Percentiles rank a stretch among this genome's conserved stretches.
phyloP scores from a whole-genome alignment of 1,284 basidiomycete species.

The Cryptococcus hybrid region DNA sequence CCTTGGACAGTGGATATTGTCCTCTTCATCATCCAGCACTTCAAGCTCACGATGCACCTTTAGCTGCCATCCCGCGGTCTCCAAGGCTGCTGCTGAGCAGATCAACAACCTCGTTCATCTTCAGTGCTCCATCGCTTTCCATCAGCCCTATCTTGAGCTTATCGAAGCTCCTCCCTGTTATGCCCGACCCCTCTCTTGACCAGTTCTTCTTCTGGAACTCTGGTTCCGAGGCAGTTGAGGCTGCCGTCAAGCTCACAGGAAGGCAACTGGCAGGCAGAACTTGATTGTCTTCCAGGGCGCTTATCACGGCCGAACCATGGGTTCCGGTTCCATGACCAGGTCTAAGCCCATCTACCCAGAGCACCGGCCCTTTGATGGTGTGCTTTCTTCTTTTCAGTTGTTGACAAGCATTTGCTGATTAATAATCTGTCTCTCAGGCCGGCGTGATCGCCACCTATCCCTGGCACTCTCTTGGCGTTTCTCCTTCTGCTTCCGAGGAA shows the following conservation, averaged over 20 bases:
- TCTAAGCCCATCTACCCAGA: conserved; percentile 89
- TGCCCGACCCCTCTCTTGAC: conserved; percentile 45
- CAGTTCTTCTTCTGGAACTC: conserved; percentile 98
- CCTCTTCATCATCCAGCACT: background rate
- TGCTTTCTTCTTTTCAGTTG: conserved; percentile 21
- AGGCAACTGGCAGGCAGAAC: conserved; percentile 75
- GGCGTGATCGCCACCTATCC: conserved; percentile 80
- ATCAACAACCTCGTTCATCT: conserved; percentile 76
- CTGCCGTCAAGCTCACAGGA: conserved; percentile 57
- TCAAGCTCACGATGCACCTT: background rate
- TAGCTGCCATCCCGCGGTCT: conserved; percentile 75
- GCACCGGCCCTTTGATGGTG: conserved; percentile 73
- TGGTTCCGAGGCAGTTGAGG: conserved; percentile 47
- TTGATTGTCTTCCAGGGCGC: conserved; percentile 86
- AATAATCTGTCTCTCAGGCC: conserved; percentile 48
- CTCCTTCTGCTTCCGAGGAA: conserved; percentile 62
- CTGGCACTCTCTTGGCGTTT: conserved; percentile 79
- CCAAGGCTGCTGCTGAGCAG: conserved; percentile 80
- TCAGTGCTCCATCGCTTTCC: conserved; percentile 54
- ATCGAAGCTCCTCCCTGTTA: conserved; percentile 49
- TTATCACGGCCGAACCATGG: conserved; percentile 83
- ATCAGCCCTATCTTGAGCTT: conserved; percentile 78
- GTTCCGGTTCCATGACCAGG: conserved; percentile 78
- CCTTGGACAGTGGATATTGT: conserved; percentile 33
- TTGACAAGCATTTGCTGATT: conserved; percentile 35